A percentile compares a stretch with the other conserved stretches of the same genome.
phyloP scores from a whole-genome alignment of 306 rosid genomes.

The Cucurbita ficifolia region DNA sequence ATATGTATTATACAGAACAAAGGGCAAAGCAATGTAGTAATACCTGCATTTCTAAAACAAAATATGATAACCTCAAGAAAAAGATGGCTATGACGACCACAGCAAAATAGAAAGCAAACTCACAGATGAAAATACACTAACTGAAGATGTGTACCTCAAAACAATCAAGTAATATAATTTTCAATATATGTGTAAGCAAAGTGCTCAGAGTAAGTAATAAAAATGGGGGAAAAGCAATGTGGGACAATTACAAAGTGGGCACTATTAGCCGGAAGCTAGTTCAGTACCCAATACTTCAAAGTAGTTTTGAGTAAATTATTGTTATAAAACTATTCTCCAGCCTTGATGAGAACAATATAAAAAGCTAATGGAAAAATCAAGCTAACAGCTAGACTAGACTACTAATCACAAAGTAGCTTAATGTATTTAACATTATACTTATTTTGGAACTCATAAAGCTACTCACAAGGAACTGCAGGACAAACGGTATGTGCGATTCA shows the following conservation, averaged over 20 bases:
- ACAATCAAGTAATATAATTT: not conserved
- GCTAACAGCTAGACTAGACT: not conserved
- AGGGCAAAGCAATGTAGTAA: not conserved
- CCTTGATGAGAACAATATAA: not conserved
- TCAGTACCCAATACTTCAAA: not conserved
- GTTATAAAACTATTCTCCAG: not conserved
- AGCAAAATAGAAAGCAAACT: not conserved
- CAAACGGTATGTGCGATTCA: slow-evolving; percentile 87
- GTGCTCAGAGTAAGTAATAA: not conserved
- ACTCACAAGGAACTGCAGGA: slow-evolving; percentile 34
- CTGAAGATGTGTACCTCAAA: not conserved
- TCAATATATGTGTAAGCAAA: not conserved
- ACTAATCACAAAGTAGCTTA: not conserved
- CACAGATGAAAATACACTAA: not conserved
- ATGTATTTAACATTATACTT: not conserved
- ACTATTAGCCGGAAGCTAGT: not conserved
- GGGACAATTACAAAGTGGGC: not conserved
- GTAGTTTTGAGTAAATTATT: not conserved
- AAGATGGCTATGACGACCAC: not conserved
- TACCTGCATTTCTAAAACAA: not conserved
- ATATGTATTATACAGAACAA: not conserved
- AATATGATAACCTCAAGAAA: not conserved
- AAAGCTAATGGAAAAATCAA: not conserved
- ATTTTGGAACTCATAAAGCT: not conserved
- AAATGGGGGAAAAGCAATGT: not conserved